Evolutionary conservation across 345 rosid genomes (phyloP).

Genomic region (Schrenkiella parvula): DNA sequence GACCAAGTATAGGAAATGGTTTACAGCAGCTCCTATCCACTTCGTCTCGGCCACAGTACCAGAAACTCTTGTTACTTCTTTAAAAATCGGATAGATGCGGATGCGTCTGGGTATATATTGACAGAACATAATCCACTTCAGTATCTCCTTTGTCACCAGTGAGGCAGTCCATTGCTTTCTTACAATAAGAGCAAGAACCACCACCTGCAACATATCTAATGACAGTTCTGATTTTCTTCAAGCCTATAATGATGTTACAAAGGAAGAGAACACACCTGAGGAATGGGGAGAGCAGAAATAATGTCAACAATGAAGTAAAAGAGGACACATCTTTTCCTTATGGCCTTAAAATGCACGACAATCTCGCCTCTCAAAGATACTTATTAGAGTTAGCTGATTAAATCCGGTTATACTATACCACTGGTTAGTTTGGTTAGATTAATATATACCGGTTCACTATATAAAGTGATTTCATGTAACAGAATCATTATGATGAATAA

Average conservation of each 20-base stretch:
- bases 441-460: too few species aligned
- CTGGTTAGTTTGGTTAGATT: too few species aligned
- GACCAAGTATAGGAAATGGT: slow-evolving; percentile 22
- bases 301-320: slow-evolving; percentile 12
- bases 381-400: too few species aligned
- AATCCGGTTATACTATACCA: too few species aligned
- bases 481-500: too few species aligned
- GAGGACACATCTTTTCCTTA: background rate
- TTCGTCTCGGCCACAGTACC: slow-evolving; percentile 15
- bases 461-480: too few species aligned
- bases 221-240: too few species aligned
- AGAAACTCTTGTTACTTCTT: slow-evolving; percentile 10
- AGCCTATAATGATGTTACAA: too few species aligned
- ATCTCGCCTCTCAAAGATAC: background rate
- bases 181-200: background rate
- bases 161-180: background rate
- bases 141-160: background rate
- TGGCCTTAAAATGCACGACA: background rate
- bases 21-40: slow-evolving; percentile 24
- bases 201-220: slow-evolving; percentile 11
- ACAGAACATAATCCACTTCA: slow-evolving; percentile 16
- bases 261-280: slow-evolving; percentile 9
- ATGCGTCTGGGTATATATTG: slow-evolving; percentile 25
- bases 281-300: slow-evolving; percentile 30
- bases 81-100: slow-evolving; percentile 19